phyloP scores from a whole-genome alignment of 768 basidiomycete genomes.

The Auriculariales sp. region DNA sequence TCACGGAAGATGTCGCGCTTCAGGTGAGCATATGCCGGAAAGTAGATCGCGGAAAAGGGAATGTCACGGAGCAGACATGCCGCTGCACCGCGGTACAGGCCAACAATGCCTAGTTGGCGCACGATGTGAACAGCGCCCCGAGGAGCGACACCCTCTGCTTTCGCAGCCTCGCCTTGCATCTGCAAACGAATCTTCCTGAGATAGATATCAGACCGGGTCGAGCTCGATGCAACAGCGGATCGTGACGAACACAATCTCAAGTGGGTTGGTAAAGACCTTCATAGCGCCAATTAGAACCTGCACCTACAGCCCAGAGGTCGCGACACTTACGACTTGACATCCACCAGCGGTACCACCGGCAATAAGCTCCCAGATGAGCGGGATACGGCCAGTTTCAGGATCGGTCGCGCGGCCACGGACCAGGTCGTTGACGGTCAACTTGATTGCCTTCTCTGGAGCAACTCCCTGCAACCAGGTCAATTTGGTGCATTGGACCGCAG shows the following conservation, averaged over 20 bases:
- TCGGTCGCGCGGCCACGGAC: slow-evolving; percentile 75
- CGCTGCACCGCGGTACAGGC: slow-evolving; percentile 83
- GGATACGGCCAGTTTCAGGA: slow-evolving; percentile 91
- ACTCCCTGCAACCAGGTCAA: slow-evolving; percentile 46
- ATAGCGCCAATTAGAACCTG: slow-evolving; percentile 7
- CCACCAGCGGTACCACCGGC: slow-evolving; percentile 92
- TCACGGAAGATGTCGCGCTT: slow-evolving; percentile 93
- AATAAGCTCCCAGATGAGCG: slow-evolving; percentile 75
- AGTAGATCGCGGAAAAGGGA: slow-evolving; percentile 92
- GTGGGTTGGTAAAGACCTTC: slow-evolving; percentile 91
- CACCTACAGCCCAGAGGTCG: slow-evolving; percentile 3
- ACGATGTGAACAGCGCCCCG: slow-evolving; percentile 88
- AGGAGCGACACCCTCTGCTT: slow-evolving; percentile 62
- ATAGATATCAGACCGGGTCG: too few species aligned
- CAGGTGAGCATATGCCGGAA: slow-evolving; percentile 75
- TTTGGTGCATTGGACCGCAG: neutral
- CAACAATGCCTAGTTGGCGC: slow-evolving; percentile 80
- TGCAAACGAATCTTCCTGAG: slow-evolving; percentile 83
- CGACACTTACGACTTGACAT: slow-evolving; percentile 81
- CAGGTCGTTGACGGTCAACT: slow-evolving; percentile 90
- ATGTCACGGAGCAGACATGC: slow-evolving; percentile 93
- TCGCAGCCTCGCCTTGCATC: slow-evolving; percentile 90
- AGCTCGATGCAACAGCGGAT: slow-evolving; percentile 2
- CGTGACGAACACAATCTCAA: slow-evolving; percentile 86
- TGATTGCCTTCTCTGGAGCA: slow-evolving; percentile 95